These are phyloP conservation scores for Borovskyia barvae DNA, from an alignment of 208 protist species.

Conservation along the genomic window DNA sequence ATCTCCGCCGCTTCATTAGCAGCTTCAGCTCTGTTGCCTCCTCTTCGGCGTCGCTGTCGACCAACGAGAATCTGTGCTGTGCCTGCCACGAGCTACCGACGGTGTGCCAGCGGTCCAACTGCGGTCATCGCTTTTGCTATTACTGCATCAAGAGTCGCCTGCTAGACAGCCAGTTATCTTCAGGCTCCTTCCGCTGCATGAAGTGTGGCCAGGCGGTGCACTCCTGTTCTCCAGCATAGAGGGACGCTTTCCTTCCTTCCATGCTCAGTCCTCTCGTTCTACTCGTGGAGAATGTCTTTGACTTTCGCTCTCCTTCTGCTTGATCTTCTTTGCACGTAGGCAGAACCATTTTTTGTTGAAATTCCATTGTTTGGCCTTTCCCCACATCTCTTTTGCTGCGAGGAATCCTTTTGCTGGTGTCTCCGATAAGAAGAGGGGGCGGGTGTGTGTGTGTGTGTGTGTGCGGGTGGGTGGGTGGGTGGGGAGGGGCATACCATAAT, in stretches of 20 bases:
- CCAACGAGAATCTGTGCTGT: slow-evolving; percentile 65
- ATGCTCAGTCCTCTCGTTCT: too few relatives aligned
- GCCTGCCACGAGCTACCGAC: slow-evolving; percentile 67
- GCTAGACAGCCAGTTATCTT: slow-evolving; percentile 41
- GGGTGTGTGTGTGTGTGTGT: neutral
- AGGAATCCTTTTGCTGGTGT: too few relatives aligned
- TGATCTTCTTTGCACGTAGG: too few relatives aligned
- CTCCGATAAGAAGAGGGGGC: too few relatives aligned
- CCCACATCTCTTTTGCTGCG: too few relatives aligned
- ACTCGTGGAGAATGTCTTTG: too few relatives aligned
- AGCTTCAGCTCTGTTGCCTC: slow-evolving; percentile 38
- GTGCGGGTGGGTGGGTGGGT: slow-evolving; percentile 3
- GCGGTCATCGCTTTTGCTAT: slow-evolving; percentile 91
- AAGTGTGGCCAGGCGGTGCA: slow-evolving; percentile 70
- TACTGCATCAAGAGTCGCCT: slow-evolving; percentile 91
- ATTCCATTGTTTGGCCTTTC: too few relatives aligned
- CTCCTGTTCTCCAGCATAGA: slow-evolving; percentile 38
- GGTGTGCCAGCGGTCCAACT: slow-evolving; percentile 78
- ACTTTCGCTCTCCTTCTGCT: too few relatives aligned
- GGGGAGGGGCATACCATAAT: too few relatives aligned
- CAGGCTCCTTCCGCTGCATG: slow-evolving; percentile 77
- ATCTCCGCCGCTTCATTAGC: slow-evolving; percentile 51
- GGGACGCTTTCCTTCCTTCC: too few relatives aligned
- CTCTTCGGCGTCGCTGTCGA: slow-evolving; percentile 11
- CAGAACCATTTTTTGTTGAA: too few relatives aligned